Percentiles rank a stretch among this genome's conserved stretches.
These are phyloP conservation scores for Lipomyces orientalis DNA, from an alignment of 805 yeast genomes.

Conservation along the genomic window DNA sequence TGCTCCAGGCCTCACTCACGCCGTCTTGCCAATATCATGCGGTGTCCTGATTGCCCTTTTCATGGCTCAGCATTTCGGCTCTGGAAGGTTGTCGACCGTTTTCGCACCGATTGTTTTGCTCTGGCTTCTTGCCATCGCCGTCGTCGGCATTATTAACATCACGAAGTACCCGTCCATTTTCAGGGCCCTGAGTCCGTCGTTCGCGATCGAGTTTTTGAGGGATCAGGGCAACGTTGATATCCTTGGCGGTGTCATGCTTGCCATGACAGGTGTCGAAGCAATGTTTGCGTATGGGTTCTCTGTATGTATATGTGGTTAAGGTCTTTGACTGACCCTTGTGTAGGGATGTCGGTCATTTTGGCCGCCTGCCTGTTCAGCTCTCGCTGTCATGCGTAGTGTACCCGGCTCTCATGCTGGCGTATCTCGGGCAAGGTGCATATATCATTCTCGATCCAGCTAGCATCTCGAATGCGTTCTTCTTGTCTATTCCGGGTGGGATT, in stretches of 20 bases:
- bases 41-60: constrained; percentile 55
- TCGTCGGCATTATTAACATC: constrained; percentile 56
- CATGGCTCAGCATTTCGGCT: constrained; percentile 56
- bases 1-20: constrained; percentile 51
- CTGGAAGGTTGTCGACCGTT: constrained; percentile 53
- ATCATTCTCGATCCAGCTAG: constrained; percentile 50
- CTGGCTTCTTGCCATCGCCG: constrained; percentile 56
- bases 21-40: constrained; percentile 56
- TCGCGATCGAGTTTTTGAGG: constrained; percentile 55
- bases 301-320: background rate
- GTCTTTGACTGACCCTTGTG: background rate
- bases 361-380: constrained; percentile 56
- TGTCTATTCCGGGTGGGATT: constrained; percentile 58
- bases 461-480: constrained; percentile 53
- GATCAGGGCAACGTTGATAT: constrained; percentile 46
- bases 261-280: constrained; percentile 66
- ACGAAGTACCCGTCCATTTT: constrained; percentile 52
- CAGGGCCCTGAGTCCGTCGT: constrained; percentile 57
- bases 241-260: constrained; percentile 58
- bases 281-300: constrained; percentile 55
- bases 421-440: constrained; percentile 65
- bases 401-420: constrained; percentile 57
- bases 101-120: constrained; percentile 62
- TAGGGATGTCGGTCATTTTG: constrained; percentile 61
- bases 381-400: constrained; percentile 56